phyloP scores from a whole-genome alignment of 176 grass and related monocot species.

The Zea mays region Zm-B73-REFERENCE-NAM-5.0 NC_050099.1:162122501-162123000 shows the following conservation, averaged over 20 bases:
- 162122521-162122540: background rate
- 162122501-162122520: too few relatives aligned
- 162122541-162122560: background rate
- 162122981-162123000: background rate
- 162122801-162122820: too few relatives aligned
- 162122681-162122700: conserved; percentile 11
- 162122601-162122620: conserved; percentile 69
- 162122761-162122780: background rate
- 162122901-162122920: background rate
- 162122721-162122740: conserved; percentile 45
- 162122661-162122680: background rate
- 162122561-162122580: conserved; percentile 51
- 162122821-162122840: too few relatives aligned
- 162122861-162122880: too few relatives aligned
- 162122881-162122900: background rate
- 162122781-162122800: too few relatives aligned
- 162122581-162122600: conserved; percentile 72
- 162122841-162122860: too few relatives aligned
- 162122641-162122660: conserved; percentile 41
- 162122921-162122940: too few relatives aligned
- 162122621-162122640: conserved; percentile 54
- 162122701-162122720: conserved; percentile 27
- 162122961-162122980: background rate
- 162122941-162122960: background rate
- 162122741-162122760: conserved; percentile 50